These are phyloP conservation scores for Meyerozyma athensensis DNA, from an alignment of 1,139 yeast species.

Conservation along the genomic window DNA sequence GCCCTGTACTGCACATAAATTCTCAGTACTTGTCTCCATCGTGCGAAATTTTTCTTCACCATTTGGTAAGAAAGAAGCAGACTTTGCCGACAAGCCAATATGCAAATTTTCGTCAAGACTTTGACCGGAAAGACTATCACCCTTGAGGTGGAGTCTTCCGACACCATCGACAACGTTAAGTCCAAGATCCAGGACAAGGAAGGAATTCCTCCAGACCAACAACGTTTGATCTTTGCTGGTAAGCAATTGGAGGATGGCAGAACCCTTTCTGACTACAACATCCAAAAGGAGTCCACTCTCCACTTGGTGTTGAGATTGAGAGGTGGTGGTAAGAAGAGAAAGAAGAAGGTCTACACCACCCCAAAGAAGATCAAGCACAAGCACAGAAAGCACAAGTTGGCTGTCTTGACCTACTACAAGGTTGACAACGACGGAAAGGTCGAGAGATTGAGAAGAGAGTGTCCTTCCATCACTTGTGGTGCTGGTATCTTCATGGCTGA, in stretches of 20 bases:
- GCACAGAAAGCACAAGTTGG: conserved; percentile 98
- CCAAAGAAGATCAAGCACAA: conserved; percentile 99
- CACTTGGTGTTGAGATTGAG: conserved; percentile 98
- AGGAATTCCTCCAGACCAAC: conserved; percentile 99
- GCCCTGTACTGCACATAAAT: background rate
- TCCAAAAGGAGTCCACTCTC: conserved; percentile 98
- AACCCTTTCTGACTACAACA: conserved; percentile 98
- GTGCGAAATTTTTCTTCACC: conserved; percentile 8
- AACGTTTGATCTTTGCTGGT: conserved; percentile 99
- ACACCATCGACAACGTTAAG: conserved; percentile 99
- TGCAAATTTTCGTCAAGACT: conserved; percentile 99
- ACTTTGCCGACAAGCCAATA: conserved; percentile 52
- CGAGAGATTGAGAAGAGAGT: conserved; percentile 98
- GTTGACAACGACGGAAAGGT: conserved; percentile 98
- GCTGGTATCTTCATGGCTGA: conserved; percentile 99
- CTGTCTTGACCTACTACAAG: conserved; percentile 99
- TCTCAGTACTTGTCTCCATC: background rate
- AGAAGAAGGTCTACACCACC: conserved; percentile 99
- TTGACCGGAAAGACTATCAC: conserved; percentile 99
- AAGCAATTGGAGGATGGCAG: conserved; percentile 99
- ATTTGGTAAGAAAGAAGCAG: conserved; percentile 52
- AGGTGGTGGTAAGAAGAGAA: conserved; percentile 99
- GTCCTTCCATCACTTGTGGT: conserved; percentile 92
- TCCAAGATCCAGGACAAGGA: conserved; percentile 99
- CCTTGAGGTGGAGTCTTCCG: conserved; percentile 98